A percentile compares a stretch with the other conserved stretches of the same genome.
phyloP scores from a whole-genome alignment of 2,329 filamentous ascomycete genomes.

The Colletotrichum euphorbiae region DNA sequence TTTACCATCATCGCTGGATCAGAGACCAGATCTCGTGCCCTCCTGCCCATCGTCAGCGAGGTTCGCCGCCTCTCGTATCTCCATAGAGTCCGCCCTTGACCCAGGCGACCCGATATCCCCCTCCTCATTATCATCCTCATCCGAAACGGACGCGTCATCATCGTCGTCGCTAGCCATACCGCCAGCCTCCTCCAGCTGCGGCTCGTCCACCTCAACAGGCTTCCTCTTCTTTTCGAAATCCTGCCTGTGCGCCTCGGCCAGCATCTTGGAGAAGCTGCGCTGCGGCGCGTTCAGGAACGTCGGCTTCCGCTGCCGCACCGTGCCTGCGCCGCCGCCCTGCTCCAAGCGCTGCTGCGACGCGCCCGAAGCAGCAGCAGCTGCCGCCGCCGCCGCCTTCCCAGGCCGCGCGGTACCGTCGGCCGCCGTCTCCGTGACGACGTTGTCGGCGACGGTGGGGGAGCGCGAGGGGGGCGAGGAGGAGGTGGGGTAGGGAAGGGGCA shows the following conservation, averaged over 20 bases:
- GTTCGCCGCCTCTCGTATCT: conserved; percentile 45
- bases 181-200: conserved; percentile 42
- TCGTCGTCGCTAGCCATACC: conserved; percentile 44
- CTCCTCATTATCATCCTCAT: conserved; percentile 49
- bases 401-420: background rate
- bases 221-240: conserved; percentile 87
- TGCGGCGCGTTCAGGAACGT: conserved; percentile 40
- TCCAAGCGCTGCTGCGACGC: conserved; percentile 41
- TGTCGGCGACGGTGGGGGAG: conserved; percentile 20
- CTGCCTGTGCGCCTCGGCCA: conserved; percentile 87
- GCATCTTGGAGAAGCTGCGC: conserved; percentile 67
- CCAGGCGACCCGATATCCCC: conserved; percentile 43
- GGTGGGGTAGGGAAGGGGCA: conserved; percentile 84
- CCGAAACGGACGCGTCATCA: conserved; percentile 33
- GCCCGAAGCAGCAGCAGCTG: background rate
- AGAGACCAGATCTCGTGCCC: conserved; percentile 20
- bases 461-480: conserved; percentile 56
- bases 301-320: conserved; percentile 44
- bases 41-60: conserved; percentile 23
- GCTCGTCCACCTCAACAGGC: conserved; percentile 42
- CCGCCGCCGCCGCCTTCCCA: background rate
- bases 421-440: conserved; percentile 13
- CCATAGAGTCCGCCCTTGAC: conserved; percentile 42
- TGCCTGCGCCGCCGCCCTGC: conserved; percentile 11
- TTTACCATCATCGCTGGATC: background rate